A percentile compares a stretch with the other conserved stretches of the same genome.
These are phyloP conservation scores for Ophiostoma sp. DNA, from an alignment of 2,329 filamentous ascomycete genomes.

Conservation along the genomic window DNA sequence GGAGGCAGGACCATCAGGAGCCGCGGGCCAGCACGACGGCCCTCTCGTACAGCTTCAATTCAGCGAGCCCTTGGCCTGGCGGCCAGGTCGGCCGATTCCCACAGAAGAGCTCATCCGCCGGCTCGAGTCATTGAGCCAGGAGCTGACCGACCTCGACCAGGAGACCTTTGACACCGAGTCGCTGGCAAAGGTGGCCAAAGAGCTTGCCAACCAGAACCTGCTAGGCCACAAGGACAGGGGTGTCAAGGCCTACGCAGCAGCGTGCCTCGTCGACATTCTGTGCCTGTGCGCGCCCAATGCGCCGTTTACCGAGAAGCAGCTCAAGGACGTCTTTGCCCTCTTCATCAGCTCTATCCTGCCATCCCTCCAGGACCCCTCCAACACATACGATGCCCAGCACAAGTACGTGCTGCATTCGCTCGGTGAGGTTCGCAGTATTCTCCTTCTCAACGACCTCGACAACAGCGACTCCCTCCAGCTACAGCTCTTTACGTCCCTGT, in stretches of 20 bases:
- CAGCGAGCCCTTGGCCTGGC: conserved; percentile 83
- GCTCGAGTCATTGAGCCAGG: conserved; percentile 72
- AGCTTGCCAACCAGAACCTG: conserved; percentile 75
- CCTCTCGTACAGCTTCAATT: conserved; percentile 59
- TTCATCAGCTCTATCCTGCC: conserved; percentile 80
- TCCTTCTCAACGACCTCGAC: conserved; percentile 83
- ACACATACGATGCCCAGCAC: conserved; percentile 90
- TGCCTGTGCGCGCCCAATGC: conserved; percentile 90
- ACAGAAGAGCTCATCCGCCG: conserved; percentile 76
- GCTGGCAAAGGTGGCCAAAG: conserved; percentile 75
- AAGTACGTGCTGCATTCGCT: conserved; percentile 85
- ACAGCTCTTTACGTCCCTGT: conserved; percentile 79
- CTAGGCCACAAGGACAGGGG: conserved; percentile 89
- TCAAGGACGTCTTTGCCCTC: conserved; percentile 94
- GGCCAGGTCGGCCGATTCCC: conserved; percentile 81
- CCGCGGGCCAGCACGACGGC: conserved; percentile 31
- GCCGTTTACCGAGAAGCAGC: conserved; percentile 81
- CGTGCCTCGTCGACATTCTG: conserved; percentile 89
- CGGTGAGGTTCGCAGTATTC: conserved; percentile 88
- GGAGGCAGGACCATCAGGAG: conserved; percentile 10
- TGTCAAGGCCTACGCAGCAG: conserved; percentile 80
- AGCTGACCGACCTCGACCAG: conserved; percentile 81
- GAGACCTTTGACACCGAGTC: conserved; percentile 78
- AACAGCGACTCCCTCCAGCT: conserved; percentile 73
- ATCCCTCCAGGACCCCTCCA: conserved; percentile 75